Conservation (phyloP, 2,329 filamentous ascomycete species). For the Colletotrichum tamarilloi region DNA sequence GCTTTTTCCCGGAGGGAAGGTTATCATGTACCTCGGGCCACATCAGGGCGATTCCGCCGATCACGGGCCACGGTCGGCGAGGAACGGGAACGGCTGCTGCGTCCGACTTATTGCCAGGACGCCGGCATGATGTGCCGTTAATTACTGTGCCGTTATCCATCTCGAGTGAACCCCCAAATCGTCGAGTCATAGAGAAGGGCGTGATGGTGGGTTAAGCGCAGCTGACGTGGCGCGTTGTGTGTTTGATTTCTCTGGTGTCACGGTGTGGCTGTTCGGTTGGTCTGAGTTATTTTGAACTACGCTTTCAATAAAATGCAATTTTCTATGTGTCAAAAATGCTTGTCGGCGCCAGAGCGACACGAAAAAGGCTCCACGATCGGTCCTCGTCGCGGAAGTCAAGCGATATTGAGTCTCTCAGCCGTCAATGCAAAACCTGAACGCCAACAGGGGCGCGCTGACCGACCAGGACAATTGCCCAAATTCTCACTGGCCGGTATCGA, state of each 20-base stretch:
- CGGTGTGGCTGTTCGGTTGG: neutral
- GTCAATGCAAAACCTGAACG: conserved; percentile 5
- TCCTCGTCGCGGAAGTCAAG: conserved; percentile 6
- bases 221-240: conserved; percentile 20
- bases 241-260: neutral
- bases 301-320: neutral
- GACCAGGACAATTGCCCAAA: neutral
- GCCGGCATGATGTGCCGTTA: neutral
- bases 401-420: conserved; percentile 14
- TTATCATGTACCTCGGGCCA: conserved; percentile 12
- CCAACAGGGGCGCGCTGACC: neutral
- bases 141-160: neutral
- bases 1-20: neutral
- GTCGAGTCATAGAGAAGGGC: conserved; percentile 2
- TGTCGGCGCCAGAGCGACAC: neutral
- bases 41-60: neutral
- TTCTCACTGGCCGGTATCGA: neutral
- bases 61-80: neutral
- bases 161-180: neutral
- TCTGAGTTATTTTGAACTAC: neutral
- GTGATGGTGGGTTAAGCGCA: neutral
- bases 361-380: conserved; percentile 5
- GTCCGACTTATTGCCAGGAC: neutral
- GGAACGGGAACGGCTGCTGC: neutral
- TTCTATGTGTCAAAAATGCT: conserved; percentile 2